phyloP scores from a whole-genome alignment of 2,329 filamentous ascomycete genomes.

The Pseudogymnoascus sp. region DNA sequence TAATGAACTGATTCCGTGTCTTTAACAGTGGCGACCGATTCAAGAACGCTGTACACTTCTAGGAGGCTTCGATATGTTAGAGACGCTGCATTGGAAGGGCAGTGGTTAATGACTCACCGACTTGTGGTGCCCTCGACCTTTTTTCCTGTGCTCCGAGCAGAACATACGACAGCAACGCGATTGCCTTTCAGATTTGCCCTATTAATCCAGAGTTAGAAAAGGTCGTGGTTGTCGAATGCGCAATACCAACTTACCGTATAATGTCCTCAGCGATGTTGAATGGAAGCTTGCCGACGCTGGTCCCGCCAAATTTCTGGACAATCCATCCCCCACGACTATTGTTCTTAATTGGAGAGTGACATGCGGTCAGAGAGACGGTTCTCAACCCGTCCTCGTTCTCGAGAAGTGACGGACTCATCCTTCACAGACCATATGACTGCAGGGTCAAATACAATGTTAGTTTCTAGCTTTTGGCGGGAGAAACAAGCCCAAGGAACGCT shows the following conservation, averaged over 20 bases:
- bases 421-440: conserved; percentile 4
- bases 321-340: conserved; percentile 53
- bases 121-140: conserved; percentile 95
- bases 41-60: conserved; percentile 52
- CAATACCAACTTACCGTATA: conserved; percentile 44
- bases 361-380: conserved; percentile 1
- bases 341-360: conserved; percentile 23
- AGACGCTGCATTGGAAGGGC: not conserved
- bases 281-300: conserved; percentile 90
- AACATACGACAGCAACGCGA: conserved; percentile 88
- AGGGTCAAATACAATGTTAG: not conserved
- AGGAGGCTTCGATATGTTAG: conserved; percentile 34
- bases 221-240: not conserved
- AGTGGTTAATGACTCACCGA: conserved; percentile 52
- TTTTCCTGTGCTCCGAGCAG: conserved; percentile 86
- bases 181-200: conserved; percentile 58
- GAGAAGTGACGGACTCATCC: conserved; percentile 10
- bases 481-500: not conserved
- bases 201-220: conserved; percentile 11
- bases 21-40: conserved; percentile 45
- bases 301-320: conserved; percentile 92
- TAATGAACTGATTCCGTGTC: conserved; percentile 46
- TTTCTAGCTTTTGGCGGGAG: conserved; percentile 3
- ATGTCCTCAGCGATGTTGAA: conserved; percentile 67
- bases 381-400: conserved; percentile 8